Evolutionary conservation across 1,284 basidiomycete genomes (phyloP).

Genomic region (Pascua sp.): DNA sequence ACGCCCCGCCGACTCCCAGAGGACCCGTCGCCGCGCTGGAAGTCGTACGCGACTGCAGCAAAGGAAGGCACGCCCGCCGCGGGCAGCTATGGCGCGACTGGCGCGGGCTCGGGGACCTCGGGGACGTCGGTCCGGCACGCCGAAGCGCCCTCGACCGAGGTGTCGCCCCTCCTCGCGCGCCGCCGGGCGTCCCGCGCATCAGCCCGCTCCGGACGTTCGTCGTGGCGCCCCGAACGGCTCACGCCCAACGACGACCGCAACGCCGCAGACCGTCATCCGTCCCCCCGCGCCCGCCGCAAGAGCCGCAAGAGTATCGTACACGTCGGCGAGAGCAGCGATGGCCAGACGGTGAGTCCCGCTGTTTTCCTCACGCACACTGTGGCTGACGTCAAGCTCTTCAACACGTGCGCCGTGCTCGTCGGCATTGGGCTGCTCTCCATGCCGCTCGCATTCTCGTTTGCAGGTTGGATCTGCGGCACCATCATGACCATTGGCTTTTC

Average conservation of each 20-base stretch:
- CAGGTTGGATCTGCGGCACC: slow-evolving; percentile 78
- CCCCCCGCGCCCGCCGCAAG: too few relatives aligned
- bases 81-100: too few relatives aligned
- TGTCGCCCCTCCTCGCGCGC: too few relatives aligned
- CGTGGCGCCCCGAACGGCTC: slow-evolving; percentile 3
- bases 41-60: neutral
- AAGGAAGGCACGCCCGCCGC: too few relatives aligned
- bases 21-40: neutral
- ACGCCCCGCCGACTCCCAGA: slow-evolving; percentile 6
- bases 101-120: too few relatives aligned
- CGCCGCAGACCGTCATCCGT: neutral
- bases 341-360: slow-evolving; percentile 65
- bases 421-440: slow-evolving; percentile 88
- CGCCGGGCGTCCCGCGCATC: too few relatives aligned
- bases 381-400: slow-evolving; percentile 66
- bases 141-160: too few relatives aligned
- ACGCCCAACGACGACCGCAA: slow-evolving; percentile 1
- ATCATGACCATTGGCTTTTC: slow-evolving; percentile 73
- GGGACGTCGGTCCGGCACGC: too few relatives aligned
- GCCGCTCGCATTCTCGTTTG: slow-evolving; percentile 79
- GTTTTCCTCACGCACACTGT: slow-evolving; percentile 23
- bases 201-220: too few relatives aligned
- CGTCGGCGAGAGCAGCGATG: slow-evolving; percentile 65
- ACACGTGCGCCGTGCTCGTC: slow-evolving; percentile 77
- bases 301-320: neutral